Evolutionary conservation across 108 stramenopile genomes (phyloP).

Genomic region (Nannochloropsis gaditana): DNA sequence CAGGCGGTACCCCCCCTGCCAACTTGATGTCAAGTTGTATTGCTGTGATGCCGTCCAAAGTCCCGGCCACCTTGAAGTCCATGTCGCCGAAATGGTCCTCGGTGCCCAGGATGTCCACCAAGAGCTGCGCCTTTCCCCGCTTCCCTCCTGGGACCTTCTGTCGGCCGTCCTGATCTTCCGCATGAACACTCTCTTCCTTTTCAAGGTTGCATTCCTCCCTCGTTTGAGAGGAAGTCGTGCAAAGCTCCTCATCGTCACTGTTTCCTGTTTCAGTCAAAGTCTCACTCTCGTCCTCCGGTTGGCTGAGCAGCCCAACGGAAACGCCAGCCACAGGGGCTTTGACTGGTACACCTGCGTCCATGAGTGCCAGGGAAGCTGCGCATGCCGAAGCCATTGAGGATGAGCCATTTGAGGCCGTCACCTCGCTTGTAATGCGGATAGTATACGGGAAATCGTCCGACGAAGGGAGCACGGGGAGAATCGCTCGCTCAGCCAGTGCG

Average conservation of each 20-base stretch:
- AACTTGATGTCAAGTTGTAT: constrained; percentile 62
- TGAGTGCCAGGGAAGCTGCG: constrained; percentile 69
- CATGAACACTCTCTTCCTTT: background rate
- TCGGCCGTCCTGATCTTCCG: background rate
- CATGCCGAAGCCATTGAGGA: constrained; percentile 83
- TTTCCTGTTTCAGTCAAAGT: background rate
- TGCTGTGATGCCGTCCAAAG: constrained; percentile 67
- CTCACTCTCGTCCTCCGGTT: background rate
- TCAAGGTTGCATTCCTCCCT: background rate
- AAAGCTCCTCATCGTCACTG: background rate
- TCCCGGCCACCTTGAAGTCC: constrained; percentile 91
- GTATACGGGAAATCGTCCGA: constrained; percentile 69
- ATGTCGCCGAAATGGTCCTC: constrained; percentile 80
- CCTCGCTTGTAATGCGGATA: constrained; percentile 69
- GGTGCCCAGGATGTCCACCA: constrained; percentile 81
- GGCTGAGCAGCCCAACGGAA: constrained; percentile 64
- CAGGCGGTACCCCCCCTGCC: constrained; percentile 45
- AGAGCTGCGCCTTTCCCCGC: constrained; percentile 41
- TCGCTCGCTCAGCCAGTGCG: constrained; percentile 73
- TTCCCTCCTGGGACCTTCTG: background rate
- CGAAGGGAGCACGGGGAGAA: constrained; percentile 68
- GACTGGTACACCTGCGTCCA: constrained; percentile 75
- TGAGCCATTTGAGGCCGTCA: constrained; percentile 70
- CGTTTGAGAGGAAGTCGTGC: background rate
- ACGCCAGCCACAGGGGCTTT: constrained; percentile 70